Evolutionary conservation across 768 basidiomycete genomes (phyloP), one percentile per base, ranked within the genome.

Genomic region (Panaeolus papilionaceus): DNA sequence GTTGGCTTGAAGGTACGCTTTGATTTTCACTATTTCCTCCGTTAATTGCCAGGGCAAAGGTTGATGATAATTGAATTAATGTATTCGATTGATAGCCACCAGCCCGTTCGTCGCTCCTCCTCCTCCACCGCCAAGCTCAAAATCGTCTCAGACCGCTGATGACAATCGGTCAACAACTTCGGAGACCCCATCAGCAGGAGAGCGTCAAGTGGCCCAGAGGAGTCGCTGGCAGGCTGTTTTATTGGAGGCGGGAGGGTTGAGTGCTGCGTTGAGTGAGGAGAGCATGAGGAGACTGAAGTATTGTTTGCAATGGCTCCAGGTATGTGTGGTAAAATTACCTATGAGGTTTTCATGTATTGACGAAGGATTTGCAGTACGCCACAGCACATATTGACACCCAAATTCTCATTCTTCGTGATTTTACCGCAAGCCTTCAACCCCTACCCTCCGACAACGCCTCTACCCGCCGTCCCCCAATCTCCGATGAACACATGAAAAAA

Each of bases 261-360:
- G 94, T 66, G 94, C 93, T 0, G 95, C 95, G 8, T 82, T 96
- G 38, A 95, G 94, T 76, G 94, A 96, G 69, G 95, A 96, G 77
- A 95, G 90, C 73, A 92, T 97, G 92, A 83, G 92, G 65, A 83
- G 92, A 64, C 78, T 97, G 45, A 89, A 89, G 75, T 96, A 96
- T 74, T 95, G 93, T 78, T 75, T 97, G 37, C 88, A 93, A 66
- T 96, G 94, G 94, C 82, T 97, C 18, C 91, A 93, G 83, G 93
- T 94, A 33, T 26, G 87, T 82, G 4, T 23, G 49, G 62, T 61
- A 49, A 38, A 28, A 45, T 40, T 33, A n/a, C 37, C 70, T 37
- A 64, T 61, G 10, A 39, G 38, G 39, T 1, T n/a, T 44, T 49
- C 62, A 61, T 64, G 18, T 51, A 2, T 37, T 47, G 45, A 64